phyloP scores from a whole-genome alignment of 805 yeast species.

The Suhomyces xylopsoci region DNA sequence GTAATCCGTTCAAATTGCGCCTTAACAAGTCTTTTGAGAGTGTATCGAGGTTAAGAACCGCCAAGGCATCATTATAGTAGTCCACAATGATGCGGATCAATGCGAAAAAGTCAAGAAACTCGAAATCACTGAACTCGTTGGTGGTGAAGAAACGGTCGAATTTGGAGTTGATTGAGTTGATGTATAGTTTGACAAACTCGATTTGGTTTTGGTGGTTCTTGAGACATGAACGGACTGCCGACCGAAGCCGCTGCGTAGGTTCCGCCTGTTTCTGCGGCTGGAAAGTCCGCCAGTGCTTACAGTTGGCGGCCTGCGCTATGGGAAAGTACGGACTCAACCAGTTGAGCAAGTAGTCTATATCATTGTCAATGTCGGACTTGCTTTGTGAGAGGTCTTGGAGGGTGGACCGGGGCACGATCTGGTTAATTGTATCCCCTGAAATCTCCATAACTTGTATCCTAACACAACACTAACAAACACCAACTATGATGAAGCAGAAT shows the following conservation, averaged over 20 bases:
- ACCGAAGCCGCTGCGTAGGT: constrained; percentile 33
- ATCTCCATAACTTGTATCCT: neutral
- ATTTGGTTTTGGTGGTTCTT: constrained; percentile 31
- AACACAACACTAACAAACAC: too few species aligned
- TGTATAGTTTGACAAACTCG: constrained; percentile 31
- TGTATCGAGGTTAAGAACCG: constrained; percentile 20
- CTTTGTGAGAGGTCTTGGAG: constrained; percentile 8
- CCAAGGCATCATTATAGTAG: constrained; percentile 22
- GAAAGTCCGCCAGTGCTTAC: neutral
- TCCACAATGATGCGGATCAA: constrained; percentile 16
- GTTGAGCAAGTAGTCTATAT: constrained; percentile 28
- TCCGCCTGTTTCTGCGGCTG: constrained; percentile 11
- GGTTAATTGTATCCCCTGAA: neutral
- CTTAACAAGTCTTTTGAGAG: constrained; percentile 20
- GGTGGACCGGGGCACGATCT: constrained; percentile 9
- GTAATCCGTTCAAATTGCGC: constrained; percentile 29
- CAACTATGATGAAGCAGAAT: too few species aligned
- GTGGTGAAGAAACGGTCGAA: constrained; percentile 14
- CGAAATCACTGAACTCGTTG: constrained; percentile 4
- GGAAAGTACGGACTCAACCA: constrained; percentile 34
- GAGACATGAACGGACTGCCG: constrained; percentile 37
- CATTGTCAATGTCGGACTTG: constrained; percentile 30
- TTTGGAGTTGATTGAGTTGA: constrained; percentile 27
- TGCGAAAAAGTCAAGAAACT: constrained; percentile 12
- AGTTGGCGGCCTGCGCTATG: neutral